A percentile compares a stretch with the other conserved stretches of the same genome.
Evolutionary conservation across 202 grass and related monocot species (phyloP).

Genomic region (Carex sylvatica): DNA sequence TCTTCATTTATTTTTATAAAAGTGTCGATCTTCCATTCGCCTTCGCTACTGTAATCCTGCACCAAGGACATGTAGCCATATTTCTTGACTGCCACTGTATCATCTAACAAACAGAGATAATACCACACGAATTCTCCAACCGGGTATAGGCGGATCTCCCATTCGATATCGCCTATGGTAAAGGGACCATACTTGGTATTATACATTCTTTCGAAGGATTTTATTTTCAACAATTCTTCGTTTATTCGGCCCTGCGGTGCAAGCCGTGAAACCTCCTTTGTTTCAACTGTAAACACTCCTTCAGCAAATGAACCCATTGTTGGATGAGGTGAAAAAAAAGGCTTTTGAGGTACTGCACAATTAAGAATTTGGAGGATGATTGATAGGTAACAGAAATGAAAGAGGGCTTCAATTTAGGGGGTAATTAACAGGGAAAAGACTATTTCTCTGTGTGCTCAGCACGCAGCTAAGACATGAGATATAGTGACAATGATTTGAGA

Average conservation of each 20-base stretch:
- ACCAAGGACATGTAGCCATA: conserved; percentile 16
- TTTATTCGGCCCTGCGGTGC: conserved; percentile 10
- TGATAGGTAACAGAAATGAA: neutral
- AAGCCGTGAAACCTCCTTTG: neutral
- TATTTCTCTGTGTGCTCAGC: neutral
- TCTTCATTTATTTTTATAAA: neutral
- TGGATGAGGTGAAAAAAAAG: neutral
- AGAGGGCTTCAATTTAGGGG: neutral
- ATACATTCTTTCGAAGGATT: conserved; percentile 13
- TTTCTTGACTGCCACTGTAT: neutral
- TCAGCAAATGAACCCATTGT: neutral
- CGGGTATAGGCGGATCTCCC: conserved; percentile 4
- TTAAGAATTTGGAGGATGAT: neutral
- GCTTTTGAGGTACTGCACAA: neutral
- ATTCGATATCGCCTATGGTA: neutral
- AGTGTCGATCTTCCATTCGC: conserved; percentile 7
- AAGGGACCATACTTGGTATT: neutral
- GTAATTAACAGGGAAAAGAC: neutral
- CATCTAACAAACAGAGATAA: conserved; percentile 21
- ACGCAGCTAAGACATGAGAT: neutral
- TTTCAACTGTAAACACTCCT: conserved; percentile 10
- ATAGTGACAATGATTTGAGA: neutral
- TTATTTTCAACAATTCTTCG: conserved; percentile 13
- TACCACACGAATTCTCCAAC: conserved; percentile 19
- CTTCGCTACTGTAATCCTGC: neutral